phyloP scores from a whole-genome alignment of 2,329 filamentous ascomycete genomes.

The Chaetomiaceae sp. region DNA sequence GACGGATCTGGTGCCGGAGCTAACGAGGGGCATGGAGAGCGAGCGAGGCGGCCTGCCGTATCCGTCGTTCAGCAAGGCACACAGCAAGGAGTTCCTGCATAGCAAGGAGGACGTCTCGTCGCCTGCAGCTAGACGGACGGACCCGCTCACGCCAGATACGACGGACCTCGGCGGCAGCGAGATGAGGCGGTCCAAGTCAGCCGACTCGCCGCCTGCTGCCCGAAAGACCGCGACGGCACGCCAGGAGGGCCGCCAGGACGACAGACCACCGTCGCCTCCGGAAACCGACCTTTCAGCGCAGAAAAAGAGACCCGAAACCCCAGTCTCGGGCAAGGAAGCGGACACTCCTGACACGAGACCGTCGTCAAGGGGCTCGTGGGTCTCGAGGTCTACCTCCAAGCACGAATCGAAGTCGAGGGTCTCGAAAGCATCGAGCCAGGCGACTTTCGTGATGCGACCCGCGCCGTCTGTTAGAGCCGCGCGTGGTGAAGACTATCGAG shows the following conservation, averaged over 20 bases:
- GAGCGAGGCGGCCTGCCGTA: slow-evolving; percentile 60
- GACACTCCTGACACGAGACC: slow-evolving; percentile 30
- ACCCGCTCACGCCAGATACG: slow-evolving; percentile 62
- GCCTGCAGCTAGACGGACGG: slow-evolving; percentile 35
- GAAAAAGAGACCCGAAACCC: slow-evolving; percentile 33
- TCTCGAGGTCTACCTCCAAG: slow-evolving; percentile 33
- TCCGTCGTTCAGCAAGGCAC: slow-evolving; percentile 79
- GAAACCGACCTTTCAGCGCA: slow-evolving; percentile 54
- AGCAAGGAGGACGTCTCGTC: slow-evolving; percentile 48
- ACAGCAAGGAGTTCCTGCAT: slow-evolving; percentile 79
- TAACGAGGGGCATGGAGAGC: slow-evolving; percentile 34
- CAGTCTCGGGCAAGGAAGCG: slow-evolving; percentile 27
- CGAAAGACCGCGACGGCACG: slow-evolving; percentile 35
- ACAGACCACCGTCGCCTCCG: slow-evolving; percentile 56
- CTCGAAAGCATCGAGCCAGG: slow-evolving; percentile 53
- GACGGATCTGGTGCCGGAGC: slow-evolving; percentile 45
- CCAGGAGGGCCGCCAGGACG: slow-evolving; percentile 39
- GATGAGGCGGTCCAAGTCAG: slow-evolving; percentile 42
- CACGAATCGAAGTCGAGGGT: slow-evolving; percentile 46
- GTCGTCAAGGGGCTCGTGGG: slow-evolving; percentile 34
- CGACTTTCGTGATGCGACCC: slow-evolving; percentile 41
- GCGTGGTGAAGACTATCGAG: slow-evolving; percentile 4
- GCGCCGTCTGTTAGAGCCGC: slow-evolving; percentile 9
- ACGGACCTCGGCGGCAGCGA: slow-evolving; percentile 58
- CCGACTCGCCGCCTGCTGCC: slow-evolving; percentile 31